phyloP scores from a whole-genome alignment of 1,284 basidiomycete species.

The Thecaphora thlaspeos region DNA sequence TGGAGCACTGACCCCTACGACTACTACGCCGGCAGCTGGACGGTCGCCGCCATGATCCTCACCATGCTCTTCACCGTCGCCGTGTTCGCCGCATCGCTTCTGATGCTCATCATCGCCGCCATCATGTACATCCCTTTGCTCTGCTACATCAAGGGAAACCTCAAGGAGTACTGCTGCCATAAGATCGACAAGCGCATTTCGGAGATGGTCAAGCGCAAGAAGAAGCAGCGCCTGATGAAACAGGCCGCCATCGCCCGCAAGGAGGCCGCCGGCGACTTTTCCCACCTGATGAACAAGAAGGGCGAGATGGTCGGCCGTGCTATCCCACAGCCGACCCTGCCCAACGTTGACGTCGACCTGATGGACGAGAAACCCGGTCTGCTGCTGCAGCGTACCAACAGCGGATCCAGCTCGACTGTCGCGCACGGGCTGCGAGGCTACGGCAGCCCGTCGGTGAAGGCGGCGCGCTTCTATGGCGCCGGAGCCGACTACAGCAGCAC shows the following conservation, averaged over 20 bases:
- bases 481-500: constrained; percentile 34
- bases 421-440: constrained; percentile 10
- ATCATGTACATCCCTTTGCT: constrained; percentile 88
- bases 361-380: constrained; percentile 64
- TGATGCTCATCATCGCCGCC: constrained; percentile 78
- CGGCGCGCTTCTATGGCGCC: constrained; percentile 13
- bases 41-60: constrained; percentile 79
- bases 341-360: constrained; percentile 83
- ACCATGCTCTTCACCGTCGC: constrained; percentile 86
- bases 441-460: too few species aligned
- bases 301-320: constrained; percentile 77
- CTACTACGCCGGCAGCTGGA: constrained; percentile 63
- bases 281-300: constrained; percentile 89
- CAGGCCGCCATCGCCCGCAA: constrained; percentile 82
- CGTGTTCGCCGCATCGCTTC: constrained; percentile 79
- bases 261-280: constrained; percentile 83
- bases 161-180: constrained; percentile 96
- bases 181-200: constrained; percentile 96
- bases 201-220: constrained; percentile 86
- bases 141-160: constrained; percentile 90
- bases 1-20: constrained; percentile 68
- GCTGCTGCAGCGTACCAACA: constrained; percentile 21
- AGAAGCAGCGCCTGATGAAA: constrained; percentile 78
- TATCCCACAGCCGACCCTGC: constrained; percentile 91
- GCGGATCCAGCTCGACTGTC: constrained; percentile 26